Evolutionary conservation across 2,329 filamentous ascomycete genomes (phyloP).

Genomic region (Aulographum hederae): DNA sequence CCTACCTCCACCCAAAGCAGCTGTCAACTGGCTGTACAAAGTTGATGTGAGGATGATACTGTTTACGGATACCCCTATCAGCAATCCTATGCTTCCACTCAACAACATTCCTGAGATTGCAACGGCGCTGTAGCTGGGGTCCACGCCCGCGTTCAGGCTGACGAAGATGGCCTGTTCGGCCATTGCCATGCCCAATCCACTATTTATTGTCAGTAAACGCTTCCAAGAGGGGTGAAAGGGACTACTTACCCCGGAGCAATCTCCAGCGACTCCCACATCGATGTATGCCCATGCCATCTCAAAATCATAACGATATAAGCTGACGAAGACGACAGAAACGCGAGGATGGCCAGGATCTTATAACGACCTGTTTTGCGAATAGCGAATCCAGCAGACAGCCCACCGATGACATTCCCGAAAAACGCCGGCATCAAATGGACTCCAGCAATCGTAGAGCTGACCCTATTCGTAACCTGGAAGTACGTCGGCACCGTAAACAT

Average conservation of each 20-base stretch:
- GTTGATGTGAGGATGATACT: no score
- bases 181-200: no score
- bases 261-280: slow-evolving; percentile 36
- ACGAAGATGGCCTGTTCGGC: no score
- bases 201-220: no score
- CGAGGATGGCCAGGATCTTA: slow-evolving; percentile 33
- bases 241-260: slow-evolving; percentile 42
- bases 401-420: slow-evolving; percentile 45
- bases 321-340: slow-evolving; percentile 29
- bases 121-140: no score
- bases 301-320: slow-evolving; percentile 34
- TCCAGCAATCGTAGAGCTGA: slow-evolving; percentile 38
- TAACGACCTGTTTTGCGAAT: slow-evolving; percentile 44
- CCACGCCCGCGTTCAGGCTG: no score
- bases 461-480: slow-evolving; percentile 43
- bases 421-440: slow-evolving; percentile 49
- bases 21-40: no score
- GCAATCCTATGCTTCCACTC: no score
- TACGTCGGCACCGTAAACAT: slow-evolving; percentile 33
- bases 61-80: no score
- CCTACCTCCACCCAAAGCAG: no score
- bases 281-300: slow-evolving; percentile 41
- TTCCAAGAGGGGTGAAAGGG: no score
- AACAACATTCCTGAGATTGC: no score
- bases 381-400: slow-evolving; percentile 37